Conservation (phyloP, 2,329 filamentous ascomycete genomes). For the Neoarthrinium moseri region DNA sequence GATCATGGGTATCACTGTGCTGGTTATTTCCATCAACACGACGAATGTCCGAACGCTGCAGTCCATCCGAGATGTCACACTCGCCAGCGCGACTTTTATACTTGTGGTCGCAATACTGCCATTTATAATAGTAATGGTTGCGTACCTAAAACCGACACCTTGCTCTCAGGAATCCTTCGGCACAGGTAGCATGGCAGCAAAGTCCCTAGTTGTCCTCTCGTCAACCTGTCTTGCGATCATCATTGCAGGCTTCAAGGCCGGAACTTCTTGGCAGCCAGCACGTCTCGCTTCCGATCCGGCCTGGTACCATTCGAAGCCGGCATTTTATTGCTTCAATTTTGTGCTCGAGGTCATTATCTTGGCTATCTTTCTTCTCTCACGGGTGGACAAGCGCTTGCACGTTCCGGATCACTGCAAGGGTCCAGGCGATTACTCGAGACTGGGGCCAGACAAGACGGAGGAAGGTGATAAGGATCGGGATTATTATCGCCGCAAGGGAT, state of each 20-base stretch:
- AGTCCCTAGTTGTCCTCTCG: constrained; percentile 25
- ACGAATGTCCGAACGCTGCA: background rate
- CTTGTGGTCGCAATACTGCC: background rate
- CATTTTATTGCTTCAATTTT: constrained; percentile 35
- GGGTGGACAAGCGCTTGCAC: constrained; percentile 26
- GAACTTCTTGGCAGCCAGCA: constrained; percentile 22
- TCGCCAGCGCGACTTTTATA: background rate
- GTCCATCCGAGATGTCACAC: background rate
- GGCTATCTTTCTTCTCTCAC: constrained; percentile 15
- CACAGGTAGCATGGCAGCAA: constrained; percentile 24
- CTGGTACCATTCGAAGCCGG: constrained; percentile 29
- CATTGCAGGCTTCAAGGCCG: constrained; percentile 26
- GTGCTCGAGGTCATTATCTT: constrained; percentile 27
- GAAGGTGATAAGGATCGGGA: too few species aligned
- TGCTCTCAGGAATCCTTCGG: constrained; percentile 29
- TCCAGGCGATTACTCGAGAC: background rate
- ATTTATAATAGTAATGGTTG: constrained; percentile 20
- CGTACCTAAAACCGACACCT: constrained; percentile 24
- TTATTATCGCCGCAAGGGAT: too few species aligned
- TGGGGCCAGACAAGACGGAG: too few species aligned
- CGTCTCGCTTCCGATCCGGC: constrained; percentile 19
- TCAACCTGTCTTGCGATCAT: constrained; percentile 17
- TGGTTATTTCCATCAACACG: constrained; percentile 2
- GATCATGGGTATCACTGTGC: background rate
- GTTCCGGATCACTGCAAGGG: constrained; percentile 13